Percentiles rank a stretch among this genome's conserved stretches.
Evolutionary conservation across 371 early-diverging fungal genomes (phyloP).

Genomic region (Coemansia sp.): DNA sequence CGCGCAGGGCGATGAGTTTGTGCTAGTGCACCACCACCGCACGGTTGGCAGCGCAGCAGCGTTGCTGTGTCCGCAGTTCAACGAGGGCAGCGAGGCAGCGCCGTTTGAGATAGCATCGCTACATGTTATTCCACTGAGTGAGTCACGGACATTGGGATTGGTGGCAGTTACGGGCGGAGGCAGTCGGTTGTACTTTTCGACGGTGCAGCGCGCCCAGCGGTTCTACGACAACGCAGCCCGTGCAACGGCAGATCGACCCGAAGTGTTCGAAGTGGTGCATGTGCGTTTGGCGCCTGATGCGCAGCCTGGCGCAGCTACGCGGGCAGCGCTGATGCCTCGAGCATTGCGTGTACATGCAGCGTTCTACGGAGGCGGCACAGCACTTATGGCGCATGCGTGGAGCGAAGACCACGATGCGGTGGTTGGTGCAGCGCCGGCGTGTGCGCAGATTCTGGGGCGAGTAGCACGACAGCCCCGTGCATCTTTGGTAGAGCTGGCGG

Average conservation of each 20-base stretch:
- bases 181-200: conserved; percentile 72
- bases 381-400: conserved; percentile 62
- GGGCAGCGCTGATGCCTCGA: conserved; percentile 24
- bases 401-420: conserved; percentile 65
- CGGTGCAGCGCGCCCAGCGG: conserved; percentile 34
- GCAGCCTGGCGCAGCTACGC: conserved; percentile 16
- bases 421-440: conserved; percentile 59
- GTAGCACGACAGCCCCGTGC: conserved; percentile 39
- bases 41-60: conserved; percentile 56
- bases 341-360: conserved; percentile 59
- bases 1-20: conserved; percentile 45
- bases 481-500: conserved; percentile 42
- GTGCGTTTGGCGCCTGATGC: conserved; percentile 63
- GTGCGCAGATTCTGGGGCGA: conserved; percentile 56
- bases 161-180: conserved; percentile 72
- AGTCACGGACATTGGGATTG: conserved; percentile 63
- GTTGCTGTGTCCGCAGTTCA: conserved; percentile 56
- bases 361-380: conserved; percentile 61
- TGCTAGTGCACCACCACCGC: conserved; percentile 44
- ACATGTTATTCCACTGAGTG: conserved; percentile 62
- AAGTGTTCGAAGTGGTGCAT: conserved; percentile 63
- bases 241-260: neutral
- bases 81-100: conserved; percentile 47
- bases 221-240: conserved; percentile 15
- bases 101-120: conserved; percentile 61